Conservation (phyloP, 2,329 filamentous ascomycete genomes). For the Zymoseptoria crescenta region DNA sequence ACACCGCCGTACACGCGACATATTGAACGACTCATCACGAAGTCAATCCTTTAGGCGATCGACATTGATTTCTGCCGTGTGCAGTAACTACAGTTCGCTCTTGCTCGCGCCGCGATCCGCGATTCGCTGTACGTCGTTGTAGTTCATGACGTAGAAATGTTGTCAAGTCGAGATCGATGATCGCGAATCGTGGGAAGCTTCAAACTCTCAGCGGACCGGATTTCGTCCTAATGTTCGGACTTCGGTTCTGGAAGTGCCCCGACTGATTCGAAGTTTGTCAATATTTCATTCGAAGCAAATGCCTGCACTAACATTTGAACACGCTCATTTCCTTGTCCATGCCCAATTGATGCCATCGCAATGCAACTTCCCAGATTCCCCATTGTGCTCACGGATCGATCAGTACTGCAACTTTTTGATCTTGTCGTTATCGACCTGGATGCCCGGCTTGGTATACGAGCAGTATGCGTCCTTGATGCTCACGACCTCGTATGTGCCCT, state of each 20-base stretch:
- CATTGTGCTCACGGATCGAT: background rate
- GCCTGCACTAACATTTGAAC: background rate
- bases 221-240: too few relatives aligned
- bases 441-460: slow-evolving; percentile 68
- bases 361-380: background rate
- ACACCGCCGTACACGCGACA: background rate
- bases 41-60: background rate
- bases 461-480: slow-evolving; percentile 92
- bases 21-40: background rate
- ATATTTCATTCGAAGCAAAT: background rate
- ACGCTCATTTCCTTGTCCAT: background rate
- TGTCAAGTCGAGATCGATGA: background rate
- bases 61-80: background rate
- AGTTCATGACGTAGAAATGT: background rate
- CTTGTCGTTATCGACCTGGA: slow-evolving; percentile 29
- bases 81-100: background rate
- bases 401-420: slow-evolving; percentile 31
- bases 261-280: background rate
- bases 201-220: background rate
- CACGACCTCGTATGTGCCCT: slow-evolving; percentile 96
- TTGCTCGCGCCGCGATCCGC: too few relatives aligned
- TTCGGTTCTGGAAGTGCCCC: too few relatives aligned
- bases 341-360: background rate
- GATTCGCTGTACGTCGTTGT: background rate
- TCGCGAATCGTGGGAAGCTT: background rate